Evolutionary conservation across 1,284 basidiomycete species (phyloP), one percentile per base, ranked within the genome.

Genomic region (Melanopsichium pennsylvanicum): DNA sequence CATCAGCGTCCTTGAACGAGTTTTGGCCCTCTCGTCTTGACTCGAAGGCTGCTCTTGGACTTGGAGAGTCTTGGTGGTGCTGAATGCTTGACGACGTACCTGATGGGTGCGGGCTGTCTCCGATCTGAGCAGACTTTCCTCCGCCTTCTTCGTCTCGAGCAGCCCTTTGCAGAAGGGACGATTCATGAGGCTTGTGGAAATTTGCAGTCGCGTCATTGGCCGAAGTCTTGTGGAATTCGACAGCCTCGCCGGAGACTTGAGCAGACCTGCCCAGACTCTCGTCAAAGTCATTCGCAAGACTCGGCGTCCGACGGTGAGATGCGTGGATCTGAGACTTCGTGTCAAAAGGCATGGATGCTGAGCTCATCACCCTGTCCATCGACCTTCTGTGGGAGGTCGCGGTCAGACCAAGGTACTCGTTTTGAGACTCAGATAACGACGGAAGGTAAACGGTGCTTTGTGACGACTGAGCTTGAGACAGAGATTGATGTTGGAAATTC

Each of bases 101-200:
- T 21, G 42, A 13, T 26, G 32, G 34, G 16, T 33, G 27, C 37
- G 35, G 42, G 29, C 19, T 16, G 16, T 16, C 32, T 22, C 18
- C 56, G n/a, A 18, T 29, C 25, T 34, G 41, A 51, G 40, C 48
- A 57, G 37, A 40, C 54, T 55, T 67, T 26, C 36, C 37, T 39
- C 16, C 55, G 62, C 62, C 62, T 60, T 67, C 62, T 51, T 67
- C 62, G 46, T 56, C 43, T 41, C 38, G 36, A 31, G 51, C 50
- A 60, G 56, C 56, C 51, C 50, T 47, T 29, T 54, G 50, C 42
- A 52, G 46, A 43, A 43, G 47, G 26, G 34, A 56, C 50, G 41
- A 59, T 26, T 67, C 62, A 67, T 67, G 51, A 67, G 62, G 62
- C 62, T 50, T 46, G 35, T 42, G 40, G 56, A 67, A 67, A 67